These are phyloP conservation scores for Plantago ovata DNA, from an alignment of 257 asterid species.

Conservation along the genomic window DNA sequence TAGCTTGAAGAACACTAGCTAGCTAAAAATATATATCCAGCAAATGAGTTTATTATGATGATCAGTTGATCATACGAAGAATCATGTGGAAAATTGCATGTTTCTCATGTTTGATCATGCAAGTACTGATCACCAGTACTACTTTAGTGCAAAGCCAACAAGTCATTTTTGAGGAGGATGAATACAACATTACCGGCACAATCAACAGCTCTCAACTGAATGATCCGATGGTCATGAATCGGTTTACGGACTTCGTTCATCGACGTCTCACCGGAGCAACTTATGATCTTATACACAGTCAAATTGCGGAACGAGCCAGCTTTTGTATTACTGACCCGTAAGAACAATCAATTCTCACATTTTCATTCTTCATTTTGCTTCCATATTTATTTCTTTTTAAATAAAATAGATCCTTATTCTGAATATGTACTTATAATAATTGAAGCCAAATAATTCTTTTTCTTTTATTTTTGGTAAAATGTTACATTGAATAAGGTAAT, in stretches of 20 bases:
- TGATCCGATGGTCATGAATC: conserved; percentile 30
- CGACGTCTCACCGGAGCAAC: conserved; percentile 44
- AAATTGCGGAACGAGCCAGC: conserved; percentile 40
- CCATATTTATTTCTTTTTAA: background rate
- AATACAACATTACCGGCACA: background rate
- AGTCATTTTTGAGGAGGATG: conserved; percentile 15
- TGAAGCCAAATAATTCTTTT: background rate
- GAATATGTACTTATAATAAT: too few relatives aligned
- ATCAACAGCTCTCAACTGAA: conserved; percentile 28
- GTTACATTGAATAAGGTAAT: background rate
- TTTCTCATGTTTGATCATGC: conserved; percentile 21
- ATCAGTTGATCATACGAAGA: too few relatives aligned
- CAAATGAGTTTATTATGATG: too few relatives aligned
- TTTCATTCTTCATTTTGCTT: too few relatives aligned
- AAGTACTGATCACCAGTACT: conserved; percentile 5
- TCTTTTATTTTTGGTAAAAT: background rate
- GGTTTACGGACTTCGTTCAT: conserved; percentile 39
- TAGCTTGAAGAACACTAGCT: too few relatives aligned
- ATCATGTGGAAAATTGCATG: background rate
- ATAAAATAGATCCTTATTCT: too few relatives aligned
- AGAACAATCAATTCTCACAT: conserved; percentile 8
- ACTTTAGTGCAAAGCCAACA: conserved; percentile 43
- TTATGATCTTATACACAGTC: conserved; percentile 31
- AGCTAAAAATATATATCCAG: too few relatives aligned
- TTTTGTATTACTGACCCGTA: conserved; percentile 68